These are phyloP conservation scores for Ceratobasidium sp. DNA, from an alignment of 1,284 basidiomycete genomes.

Conservation along the genomic window DNA sequence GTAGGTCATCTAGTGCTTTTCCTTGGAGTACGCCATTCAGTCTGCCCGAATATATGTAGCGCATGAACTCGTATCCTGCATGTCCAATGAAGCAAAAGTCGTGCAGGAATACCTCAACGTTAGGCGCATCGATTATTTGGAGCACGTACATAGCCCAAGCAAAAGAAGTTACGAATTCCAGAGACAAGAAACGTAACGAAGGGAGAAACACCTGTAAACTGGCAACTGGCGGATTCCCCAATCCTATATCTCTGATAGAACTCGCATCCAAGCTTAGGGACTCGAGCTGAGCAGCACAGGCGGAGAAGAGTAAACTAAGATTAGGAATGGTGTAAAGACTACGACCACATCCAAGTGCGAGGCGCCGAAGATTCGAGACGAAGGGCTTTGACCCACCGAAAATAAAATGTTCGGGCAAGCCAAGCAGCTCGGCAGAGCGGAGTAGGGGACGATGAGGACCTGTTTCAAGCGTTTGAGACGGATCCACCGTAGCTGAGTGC, in stretches of 20 bases:
- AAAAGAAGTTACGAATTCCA: not conserved
- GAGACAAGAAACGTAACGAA: not conserved
- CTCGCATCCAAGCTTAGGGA: not conserved
- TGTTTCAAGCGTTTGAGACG: not conserved
- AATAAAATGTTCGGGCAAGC: not conserved
- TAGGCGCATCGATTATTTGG: slow-evolving; percentile 1
- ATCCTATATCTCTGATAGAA: too few species aligned
- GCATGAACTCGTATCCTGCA: not conserved
- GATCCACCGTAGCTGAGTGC: not conserved
- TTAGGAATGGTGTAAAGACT: not conserved
- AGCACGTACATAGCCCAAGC: not conserved
- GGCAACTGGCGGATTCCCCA: too few species aligned
- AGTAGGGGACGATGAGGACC: slow-evolving; percentile 6
- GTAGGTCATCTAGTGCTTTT: not conserved
- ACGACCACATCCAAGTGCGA: not conserved
- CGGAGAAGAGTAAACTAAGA: not conserved
- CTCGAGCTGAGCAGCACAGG: not conserved
- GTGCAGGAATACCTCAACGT: not conserved
- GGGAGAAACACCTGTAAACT: not conserved
- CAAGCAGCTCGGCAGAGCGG: not conserved
- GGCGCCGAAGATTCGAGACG: not conserved
- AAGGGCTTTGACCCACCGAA: not conserved
- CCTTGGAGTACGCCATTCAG: slow-evolving; percentile 2
- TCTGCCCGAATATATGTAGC: not conserved
- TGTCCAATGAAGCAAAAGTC: not conserved